Evolutionary conservation across 768 basidiomycete species (phyloP).

Genomic region (Cystobasidium ongulense): DNA sequence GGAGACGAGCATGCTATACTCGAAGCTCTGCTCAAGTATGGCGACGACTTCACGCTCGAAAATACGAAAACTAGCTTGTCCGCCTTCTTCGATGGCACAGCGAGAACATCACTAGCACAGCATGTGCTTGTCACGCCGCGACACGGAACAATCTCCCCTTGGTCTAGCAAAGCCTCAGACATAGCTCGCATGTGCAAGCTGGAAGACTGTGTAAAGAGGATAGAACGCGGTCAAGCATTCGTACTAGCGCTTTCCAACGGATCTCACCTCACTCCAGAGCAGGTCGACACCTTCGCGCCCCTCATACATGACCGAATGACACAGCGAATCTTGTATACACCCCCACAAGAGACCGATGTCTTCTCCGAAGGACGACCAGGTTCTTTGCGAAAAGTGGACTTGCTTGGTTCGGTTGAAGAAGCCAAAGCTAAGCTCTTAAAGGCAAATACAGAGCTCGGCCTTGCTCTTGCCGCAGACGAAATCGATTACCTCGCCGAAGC

Average conservation of each 20-base stretch:
- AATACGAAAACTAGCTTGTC: conserved; percentile 45
- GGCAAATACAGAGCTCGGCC: conserved; percentile 77
- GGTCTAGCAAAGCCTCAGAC: conserved; percentile 98
- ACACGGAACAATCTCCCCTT: conserved; percentile 87
- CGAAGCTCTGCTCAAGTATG: conserved; percentile 69
- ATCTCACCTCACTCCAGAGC: conserved; percentile 48
- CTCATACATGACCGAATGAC: conserved; percentile 96
- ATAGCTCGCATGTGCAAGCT: conserved; percentile 83
- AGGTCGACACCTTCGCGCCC: conserved; percentile 56
- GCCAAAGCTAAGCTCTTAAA: conserved; percentile 60
- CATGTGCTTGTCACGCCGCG: conserved; percentile 70
- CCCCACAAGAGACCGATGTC: conserved; percentile 54
- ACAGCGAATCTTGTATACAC: conserved; percentile 58
- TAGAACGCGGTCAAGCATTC: conserved; percentile 76
- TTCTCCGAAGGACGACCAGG: conserved; percentile 56
- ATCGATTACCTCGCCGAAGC: conserved; percentile 85
- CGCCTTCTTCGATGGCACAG: conserved; percentile 43
- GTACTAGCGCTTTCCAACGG: conserved; percentile 53
- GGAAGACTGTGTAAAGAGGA: conserved; percentile 59
- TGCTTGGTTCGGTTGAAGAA: conserved; percentile 48
- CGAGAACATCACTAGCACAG: conserved; percentile 35
- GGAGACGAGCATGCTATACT: conserved; percentile 55
- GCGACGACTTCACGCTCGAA: conserved; percentile 59
- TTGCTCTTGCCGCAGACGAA: conserved; percentile 81
- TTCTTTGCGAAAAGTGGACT: conserved; percentile 63